Base-by-base conservation (phyloP, 2,329 filamentous ascomycete species). In the Penicillium freii region DNA sequence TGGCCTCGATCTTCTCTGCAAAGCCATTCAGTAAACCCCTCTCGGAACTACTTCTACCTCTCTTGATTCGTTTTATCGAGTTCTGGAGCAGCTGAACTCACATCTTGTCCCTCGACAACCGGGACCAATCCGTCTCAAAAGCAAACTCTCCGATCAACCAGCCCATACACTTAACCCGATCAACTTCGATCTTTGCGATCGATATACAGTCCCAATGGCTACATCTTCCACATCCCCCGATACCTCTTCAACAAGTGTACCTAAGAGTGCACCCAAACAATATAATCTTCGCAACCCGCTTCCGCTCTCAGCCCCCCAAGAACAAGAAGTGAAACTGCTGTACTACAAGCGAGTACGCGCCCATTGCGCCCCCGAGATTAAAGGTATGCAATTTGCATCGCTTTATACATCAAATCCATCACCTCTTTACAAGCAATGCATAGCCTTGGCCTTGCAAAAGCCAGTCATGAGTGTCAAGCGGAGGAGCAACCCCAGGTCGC, bases 291-390 rank as follows among this genome's bases (percentile, higher is more conserved):
- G 85, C 65, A 94, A 93, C 70, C 92, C 92, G 17, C 79, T 96
- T 43, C 92, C 92, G 29, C 82, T 97, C 56, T 92, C 90, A 27
- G 85, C 91, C 11, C 82, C 86, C 23, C 91, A 95, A 75, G 91
- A 95, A 80, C 81, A 85, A 4, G 89, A 94, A 76, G 89, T 95
- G 56, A 84, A 89, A 67, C 88, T 92, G 65, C 77, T 94, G 10
- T 95, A 90, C 74, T 86, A 93, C 77, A 87, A 89, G 65, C 84
- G 90, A 57, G 92, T 96, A 60, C 83, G 92, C 64, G 81, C 80
- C 34, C 81, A 87, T 67, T 97, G 92, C 77, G 85, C 86, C 5
- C 82, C 85, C 0, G 89, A 93, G 71, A 92, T 94, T 56, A 89
- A 90, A 78, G 86, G 89, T 91, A 67, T 49, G 74, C 64, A 33